Conservation (phyloP, 495 filamentous ascomycete species). For the Penicilliopsis zonata region DNA sequence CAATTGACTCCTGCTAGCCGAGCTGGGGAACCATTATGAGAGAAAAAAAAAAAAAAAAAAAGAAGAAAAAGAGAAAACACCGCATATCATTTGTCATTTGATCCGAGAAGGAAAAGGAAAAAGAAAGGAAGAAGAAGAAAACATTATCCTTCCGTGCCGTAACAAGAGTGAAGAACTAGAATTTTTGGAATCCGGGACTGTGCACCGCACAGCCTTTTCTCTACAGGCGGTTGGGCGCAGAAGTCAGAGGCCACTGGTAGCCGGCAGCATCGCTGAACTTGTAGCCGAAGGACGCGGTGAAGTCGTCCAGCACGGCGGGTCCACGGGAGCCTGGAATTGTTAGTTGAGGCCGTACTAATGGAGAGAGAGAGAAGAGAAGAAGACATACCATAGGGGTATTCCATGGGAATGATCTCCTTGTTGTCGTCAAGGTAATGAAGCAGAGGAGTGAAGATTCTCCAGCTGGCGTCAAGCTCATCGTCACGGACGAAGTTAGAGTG, state of each 20-base stretch:
- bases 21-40: conserved; percentile 6
- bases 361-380: not conserved
- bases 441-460: conserved; percentile 96
- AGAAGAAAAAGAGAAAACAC: conserved; percentile 9
- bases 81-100: conserved; percentile 7
- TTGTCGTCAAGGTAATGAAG: conserved; percentile 97
- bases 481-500: conserved; percentile 99
- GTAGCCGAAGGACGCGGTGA: conserved; percentile 95
- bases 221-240: conserved; percentile 61
- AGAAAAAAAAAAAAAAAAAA: conserved; percentile 6
- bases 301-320: conserved; percentile 93
- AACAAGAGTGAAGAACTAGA: not conserved
- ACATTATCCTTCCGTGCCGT: conserved; percentile 6
- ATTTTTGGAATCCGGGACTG: not conserved
- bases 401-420: conserved; percentile 99
- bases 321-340: conserved; percentile 71
- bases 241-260: conserved; percentile 83
- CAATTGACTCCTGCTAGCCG: conserved; percentile 8
- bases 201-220: not conserved
- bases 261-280: conserved; percentile 96
- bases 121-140: conserved; percentile 8
- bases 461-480: conserved; percentile 95
- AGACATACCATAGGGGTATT: conserved; percentile 92
- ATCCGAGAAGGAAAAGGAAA: conserved; percentile 5
- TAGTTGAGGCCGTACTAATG: conserved; percentile 1